Base-by-base conservation (phyloP, 1,139 yeast genomes). In the Kodamaea ohmeri region DNA sequence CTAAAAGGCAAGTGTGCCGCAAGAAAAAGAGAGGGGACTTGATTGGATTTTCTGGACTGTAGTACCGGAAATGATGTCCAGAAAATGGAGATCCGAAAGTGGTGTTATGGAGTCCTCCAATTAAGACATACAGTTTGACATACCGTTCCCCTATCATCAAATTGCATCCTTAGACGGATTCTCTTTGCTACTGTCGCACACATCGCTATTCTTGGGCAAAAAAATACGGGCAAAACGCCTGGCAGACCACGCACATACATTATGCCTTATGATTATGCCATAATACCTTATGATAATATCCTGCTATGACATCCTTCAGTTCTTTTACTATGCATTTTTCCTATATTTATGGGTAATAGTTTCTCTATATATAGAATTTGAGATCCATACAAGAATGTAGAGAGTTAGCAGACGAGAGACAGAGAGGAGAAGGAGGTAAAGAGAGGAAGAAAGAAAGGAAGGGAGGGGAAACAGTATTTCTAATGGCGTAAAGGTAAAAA, bases 261-360 rank as follows among this genome's bases (percentile, higher is more conserved):
- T 31, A 31, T 31, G 34, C 34, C 34, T 21, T 31, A 31, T 31
- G 34, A 21, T 26, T 20, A 31, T 31, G 34, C 34, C 26, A 31
- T 21, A 31, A 9, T n/a, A n/a, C 18, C 11, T 31, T 31, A 31
- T 31, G 34, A 31, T 14, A 21, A 12, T 13, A 18, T 18, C 25
- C 26, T 14, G 25, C 26, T 31, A 31, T 31, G 34, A 31, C 34
- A n/a, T 21, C 18, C 11, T 31, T 31, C 19, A 31, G 18, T 31
- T 31, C 34, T 29, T 19, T 4, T 12, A 31, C 26, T 28, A 31
- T 31, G 34, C 34, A 31, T 31, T 31, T 31, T 31, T 31, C 26
- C 19, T 20, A 20, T 31, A 18, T 31, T 14, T 31, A 21, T 21
- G 19, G 25, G 19, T 31, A 31, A 13, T 31, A 25, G 8, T 21